Evolutionary conservation across 2,329 filamentous ascomycete species (phyloP), one percentile per base, ranked within the genome.

Genomic region (Gnomoniopsis sp.): DNA sequence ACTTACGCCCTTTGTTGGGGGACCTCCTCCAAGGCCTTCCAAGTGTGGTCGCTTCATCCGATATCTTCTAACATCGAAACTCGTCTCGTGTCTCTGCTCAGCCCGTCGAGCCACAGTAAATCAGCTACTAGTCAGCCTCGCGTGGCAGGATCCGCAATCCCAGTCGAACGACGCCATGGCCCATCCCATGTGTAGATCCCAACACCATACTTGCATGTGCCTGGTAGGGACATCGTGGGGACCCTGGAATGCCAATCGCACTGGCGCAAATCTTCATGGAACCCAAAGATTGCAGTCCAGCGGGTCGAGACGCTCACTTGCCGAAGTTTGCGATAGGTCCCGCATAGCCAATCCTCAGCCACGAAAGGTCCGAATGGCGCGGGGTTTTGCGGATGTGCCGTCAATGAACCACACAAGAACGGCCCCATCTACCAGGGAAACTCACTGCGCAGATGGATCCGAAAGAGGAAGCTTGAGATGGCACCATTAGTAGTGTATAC

Each of bases 221-320:
- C 2, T 21, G 49, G 34, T 17, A 21, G 4, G n/a, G n/a, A 21
- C 21, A 12, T 21, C 43, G 43, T 46, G 12, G n/a, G 43, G 43
- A 46, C 14, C n/a, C 33, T 48, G 48, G 30, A 4, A 51, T 57
- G 48, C 55, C 55, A 57, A 57, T 57, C 55, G 55, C 51, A 51
- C 46, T 46, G 22, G 38, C 50, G 48, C 48, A 57, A 56, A 30
- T 44, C 49, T 46, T 50, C 47, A 21, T 44, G 33, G 33, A 17
- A n/a, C 46, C 19, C 53, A 30, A n/a, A 15, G 36, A 11, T 11
- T 14, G 36, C 36, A 41, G 14, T 41, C 36, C 12, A 15, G 36
- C 36, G 17, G 36, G 12, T 41, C 36, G 6, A 8, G 14, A n/a
- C 10, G 11, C 30, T 36, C 34, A 43, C 36, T 6, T 10, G 26